phyloP scores from a whole-genome alignment of 192 early-diverging fungal species.

The Coemansia reversa region DNA sequence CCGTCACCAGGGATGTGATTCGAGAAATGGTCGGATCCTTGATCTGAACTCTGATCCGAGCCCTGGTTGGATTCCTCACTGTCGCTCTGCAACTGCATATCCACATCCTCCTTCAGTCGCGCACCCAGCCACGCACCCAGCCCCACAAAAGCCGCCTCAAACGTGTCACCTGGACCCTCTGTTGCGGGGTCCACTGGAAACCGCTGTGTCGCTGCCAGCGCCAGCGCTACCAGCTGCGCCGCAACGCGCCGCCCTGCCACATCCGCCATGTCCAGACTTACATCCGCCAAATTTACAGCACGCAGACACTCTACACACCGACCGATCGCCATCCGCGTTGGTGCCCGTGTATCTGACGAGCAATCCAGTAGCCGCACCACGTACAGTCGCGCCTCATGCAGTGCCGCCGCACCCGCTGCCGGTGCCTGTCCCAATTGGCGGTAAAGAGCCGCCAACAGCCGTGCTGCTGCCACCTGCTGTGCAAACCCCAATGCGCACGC shows the following conservation, averaged over 20 bases:
- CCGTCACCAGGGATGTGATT: neutral
- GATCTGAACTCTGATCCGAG: no score
- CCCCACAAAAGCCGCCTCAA: conserved; percentile 26
- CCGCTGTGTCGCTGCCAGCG: conserved; percentile 20
- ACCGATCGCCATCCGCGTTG: conserved; percentile 7
- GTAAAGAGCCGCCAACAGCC: conserved; percentile 27
- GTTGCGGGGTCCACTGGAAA: conserved; percentile 14
- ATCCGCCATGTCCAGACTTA: neutral
- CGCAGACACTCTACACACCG: conserved; percentile 21
- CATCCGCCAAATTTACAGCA: neutral
- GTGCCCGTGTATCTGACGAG: neutral
- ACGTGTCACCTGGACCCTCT: conserved; percentile 6
- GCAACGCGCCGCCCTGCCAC: neutral
- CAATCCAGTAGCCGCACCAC: conserved; percentile 16
- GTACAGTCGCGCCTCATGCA: conserved; percentile 33
- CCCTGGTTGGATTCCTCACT: no score
- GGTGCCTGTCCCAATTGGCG: neutral
- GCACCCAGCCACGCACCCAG: conserved; percentile 34
- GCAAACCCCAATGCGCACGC: conserved; percentile 14
- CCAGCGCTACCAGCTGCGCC: conserved; percentile 19
- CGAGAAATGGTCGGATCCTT: neutral
- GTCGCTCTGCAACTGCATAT: no score
- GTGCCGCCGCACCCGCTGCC: conserved; percentile 10
- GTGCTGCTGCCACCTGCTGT: conserved; percentile 24
- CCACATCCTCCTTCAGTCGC: neutral